Evolutionary conservation across 2,329 filamentous ascomycete species (phyloP).

Genomic region (Pseudopithomyces maydicus): DNA sequence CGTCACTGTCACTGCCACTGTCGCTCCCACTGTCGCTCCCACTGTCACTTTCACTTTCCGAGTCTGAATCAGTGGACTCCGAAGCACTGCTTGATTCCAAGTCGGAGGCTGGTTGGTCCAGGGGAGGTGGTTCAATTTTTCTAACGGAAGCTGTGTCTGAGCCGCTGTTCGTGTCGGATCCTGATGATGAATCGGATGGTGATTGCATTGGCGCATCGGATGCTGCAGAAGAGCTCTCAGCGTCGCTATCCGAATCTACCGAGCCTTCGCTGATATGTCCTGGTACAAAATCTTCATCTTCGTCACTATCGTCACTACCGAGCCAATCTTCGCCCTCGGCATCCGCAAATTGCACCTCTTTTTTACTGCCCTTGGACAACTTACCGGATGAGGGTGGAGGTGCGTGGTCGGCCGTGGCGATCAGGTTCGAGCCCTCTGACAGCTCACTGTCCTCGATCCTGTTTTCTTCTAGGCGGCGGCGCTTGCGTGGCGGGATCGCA

Average conservation of each 20-base stretch:
- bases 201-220: constrained; percentile 7
- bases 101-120: constrained; percentile 35
- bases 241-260: constrained; percentile 12
- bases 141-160: constrained; percentile 22
- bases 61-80: not conserved
- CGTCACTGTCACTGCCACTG: constrained; percentile 13
- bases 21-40: constrained; percentile 11
- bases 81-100: constrained; percentile 47
- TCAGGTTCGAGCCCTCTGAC: constrained; percentile 14
- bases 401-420: constrained; percentile 15
- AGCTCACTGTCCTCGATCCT: constrained; percentile 29
- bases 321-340: constrained; percentile 18
- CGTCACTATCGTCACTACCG: constrained; percentile 31
- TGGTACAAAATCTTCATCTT: constrained; percentile 36
- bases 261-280: constrained; percentile 21
- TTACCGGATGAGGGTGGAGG: not conserved
- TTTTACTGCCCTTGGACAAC: constrained; percentile 6
- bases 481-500: constrained; percentile 75
- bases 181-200: constrained; percentile 35
- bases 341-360: constrained; percentile 31
- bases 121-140: constrained; percentile 30
- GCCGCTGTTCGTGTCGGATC: constrained; percentile 1
- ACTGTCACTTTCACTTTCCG: constrained; percentile 8
- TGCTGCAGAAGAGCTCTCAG: constrained; percentile 19
- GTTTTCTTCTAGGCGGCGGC: constrained; percentile 48